Conservation (phyloP, 2,329 filamentous ascomycete genomes). For the Scedosporium apiospermum region DNA sequence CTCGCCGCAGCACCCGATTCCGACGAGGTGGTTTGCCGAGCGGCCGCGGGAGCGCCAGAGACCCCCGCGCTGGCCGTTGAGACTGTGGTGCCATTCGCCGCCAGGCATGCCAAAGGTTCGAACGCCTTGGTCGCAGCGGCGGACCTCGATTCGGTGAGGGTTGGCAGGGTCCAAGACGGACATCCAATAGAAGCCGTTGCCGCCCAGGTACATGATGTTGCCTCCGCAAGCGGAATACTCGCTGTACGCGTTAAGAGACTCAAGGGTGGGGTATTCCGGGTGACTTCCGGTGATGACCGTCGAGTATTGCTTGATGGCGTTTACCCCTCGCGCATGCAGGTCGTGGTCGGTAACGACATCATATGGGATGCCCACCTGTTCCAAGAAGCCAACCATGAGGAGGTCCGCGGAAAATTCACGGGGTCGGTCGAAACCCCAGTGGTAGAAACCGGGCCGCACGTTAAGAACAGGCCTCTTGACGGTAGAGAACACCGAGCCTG, state of each 20-base stretch:
- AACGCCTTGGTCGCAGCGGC: slow-evolving; percentile 22
- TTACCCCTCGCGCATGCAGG: slow-evolving; percentile 13
- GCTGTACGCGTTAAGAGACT: slow-evolving; percentile 18
- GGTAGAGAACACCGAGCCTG: slow-evolving; percentile 20
- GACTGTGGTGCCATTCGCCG: slow-evolving; percentile 19
- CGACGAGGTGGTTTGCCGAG: slow-evolving; percentile 20
- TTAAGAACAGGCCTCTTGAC: slow-evolving; percentile 26
- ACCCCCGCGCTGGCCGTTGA: slow-evolving; percentile 21
- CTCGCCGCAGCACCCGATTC: slow-evolving; percentile 20
- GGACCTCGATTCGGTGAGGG: slow-evolving; percentile 23
- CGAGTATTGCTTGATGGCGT: slow-evolving; percentile 11
- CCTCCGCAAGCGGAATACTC: slow-evolving; percentile 19
- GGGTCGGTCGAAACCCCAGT: slow-evolving; percentile 24
- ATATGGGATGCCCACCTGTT: slow-evolving; percentile 19
- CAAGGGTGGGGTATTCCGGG: slow-evolving; percentile 22
- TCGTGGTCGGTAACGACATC: slow-evolving; percentile 27
- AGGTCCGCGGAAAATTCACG: slow-evolving; percentile 25
- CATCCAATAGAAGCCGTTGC: slow-evolving; percentile 26
- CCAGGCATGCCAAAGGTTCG: slow-evolving; percentile 17
- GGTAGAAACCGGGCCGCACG: slow-evolving; percentile 23
- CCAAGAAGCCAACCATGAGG: slow-evolving; percentile 23
- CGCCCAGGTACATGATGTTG: slow-evolving; percentile 25
- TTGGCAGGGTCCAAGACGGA: slow-evolving; percentile 14
- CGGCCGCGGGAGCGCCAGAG: slow-evolving; percentile 22
- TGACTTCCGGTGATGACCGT: slow-evolving; percentile 21